Percentiles rank a stretch among this genome's conserved stretches.
These are phyloP conservation scores for Dothistroma septosporum DNA, from an alignment of 2,329 filamentous ascomycete species.

Conservation along the genomic window DNA sequence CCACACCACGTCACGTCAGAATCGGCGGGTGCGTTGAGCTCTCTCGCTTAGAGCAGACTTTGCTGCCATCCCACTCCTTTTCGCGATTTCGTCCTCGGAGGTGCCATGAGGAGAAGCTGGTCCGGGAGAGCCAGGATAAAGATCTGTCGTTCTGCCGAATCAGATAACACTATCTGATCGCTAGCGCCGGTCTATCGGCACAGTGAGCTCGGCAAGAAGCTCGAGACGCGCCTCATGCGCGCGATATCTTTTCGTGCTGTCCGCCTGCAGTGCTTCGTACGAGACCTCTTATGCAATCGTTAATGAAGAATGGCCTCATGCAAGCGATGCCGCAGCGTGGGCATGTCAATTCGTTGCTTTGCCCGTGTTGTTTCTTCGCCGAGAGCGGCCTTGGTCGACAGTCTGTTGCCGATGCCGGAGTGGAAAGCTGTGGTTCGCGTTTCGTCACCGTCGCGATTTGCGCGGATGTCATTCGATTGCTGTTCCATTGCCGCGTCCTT, in stretches of 20 bases:
- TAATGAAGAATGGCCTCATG: neutral
- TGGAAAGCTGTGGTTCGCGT: neutral
- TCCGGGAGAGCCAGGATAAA: neutral
- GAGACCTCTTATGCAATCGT: neutral
- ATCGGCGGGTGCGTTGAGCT: neutral
- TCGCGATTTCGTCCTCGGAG: neutral
- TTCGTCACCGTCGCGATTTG: too few species aligned
- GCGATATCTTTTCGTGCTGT: neutral
- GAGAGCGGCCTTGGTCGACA: neutral
- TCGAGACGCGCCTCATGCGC: neutral
- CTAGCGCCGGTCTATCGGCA: neutral
- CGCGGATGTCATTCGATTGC: too few species aligned
- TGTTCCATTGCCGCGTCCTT: too few species aligned
- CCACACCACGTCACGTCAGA: neutral
- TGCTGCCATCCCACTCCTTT: neutral
- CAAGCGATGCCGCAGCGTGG: slow-evolving; percentile 1
- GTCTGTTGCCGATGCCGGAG: neutral
- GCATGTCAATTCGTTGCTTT: neutral
- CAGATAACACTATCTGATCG: neutral
- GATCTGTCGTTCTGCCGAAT: neutral
- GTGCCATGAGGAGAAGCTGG: neutral
- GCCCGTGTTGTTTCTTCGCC: neutral
- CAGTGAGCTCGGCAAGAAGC: neutral
- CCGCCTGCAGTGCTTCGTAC: neutral
- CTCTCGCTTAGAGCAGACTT: neutral